Conservation (phyloP, 768 basidiomycete species). For the Coprinellus aureogranulatus region DNA sequence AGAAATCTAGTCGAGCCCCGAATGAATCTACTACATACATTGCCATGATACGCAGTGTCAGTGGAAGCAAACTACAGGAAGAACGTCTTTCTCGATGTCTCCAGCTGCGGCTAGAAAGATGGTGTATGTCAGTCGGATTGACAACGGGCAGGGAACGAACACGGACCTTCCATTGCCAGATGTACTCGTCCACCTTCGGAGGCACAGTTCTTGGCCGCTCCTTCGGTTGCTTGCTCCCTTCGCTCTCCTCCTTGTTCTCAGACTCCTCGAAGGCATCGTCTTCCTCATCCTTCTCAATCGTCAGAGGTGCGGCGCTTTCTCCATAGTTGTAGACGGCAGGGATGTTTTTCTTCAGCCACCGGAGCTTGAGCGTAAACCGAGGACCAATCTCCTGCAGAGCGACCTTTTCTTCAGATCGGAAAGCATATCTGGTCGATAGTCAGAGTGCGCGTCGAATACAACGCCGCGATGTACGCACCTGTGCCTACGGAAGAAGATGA, state of each 20-base stretch:
- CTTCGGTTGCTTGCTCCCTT: conserved; percentile 7
- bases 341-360: conserved; percentile 84
- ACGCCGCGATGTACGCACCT: conserved; percentile 48
- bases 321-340: conserved; percentile 76
- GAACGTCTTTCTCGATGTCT: conserved; percentile 86
- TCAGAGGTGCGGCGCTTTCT: conserved; percentile 54
- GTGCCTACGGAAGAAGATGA: conserved; percentile 95
- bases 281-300: conserved; percentile 45
- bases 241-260: conserved; percentile 28
- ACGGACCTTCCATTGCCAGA: conserved; percentile 91
- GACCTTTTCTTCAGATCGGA: conserved; percentile 87
- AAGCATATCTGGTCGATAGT: conserved; percentile 69
- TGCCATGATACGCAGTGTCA: too few species aligned
- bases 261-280: conserved; percentile 23
- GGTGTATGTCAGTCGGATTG: conserved; percentile 2
- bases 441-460: conserved; percentile 5
- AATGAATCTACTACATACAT: too few species aligned
- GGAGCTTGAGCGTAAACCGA: conserved; percentile 90
- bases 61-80: conserved; percentile 61
- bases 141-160: not conserved
- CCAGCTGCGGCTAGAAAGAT: conserved; percentile 75
- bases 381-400: conserved; percentile 97
- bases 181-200: conserved; percentile 70
- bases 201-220: conserved; percentile 40
- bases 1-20: too few species aligned